These are phyloP conservation scores for Hemerocallis citrina DNA, from an alignment of 106 monocot genomes.

Conservation along the genomic window DNA sequence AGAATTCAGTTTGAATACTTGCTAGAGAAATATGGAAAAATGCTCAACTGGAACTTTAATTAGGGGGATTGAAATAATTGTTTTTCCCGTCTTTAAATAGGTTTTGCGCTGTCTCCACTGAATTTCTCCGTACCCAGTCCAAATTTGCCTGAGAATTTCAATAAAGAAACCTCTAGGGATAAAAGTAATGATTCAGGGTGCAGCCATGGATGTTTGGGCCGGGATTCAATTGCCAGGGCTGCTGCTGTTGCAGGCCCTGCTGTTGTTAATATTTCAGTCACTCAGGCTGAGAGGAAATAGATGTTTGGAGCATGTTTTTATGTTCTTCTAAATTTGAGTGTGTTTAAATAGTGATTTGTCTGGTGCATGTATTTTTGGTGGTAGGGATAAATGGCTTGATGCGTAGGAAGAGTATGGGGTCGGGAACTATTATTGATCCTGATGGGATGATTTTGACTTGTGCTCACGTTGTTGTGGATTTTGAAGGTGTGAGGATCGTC, in stretches of 20 bases:
- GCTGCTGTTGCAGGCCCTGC: conserved; percentile 67
- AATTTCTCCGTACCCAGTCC: conserved; percentile 5
- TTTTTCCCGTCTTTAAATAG: not conserved
- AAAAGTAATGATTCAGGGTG: conserved; percentile 20
- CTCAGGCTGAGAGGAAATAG: conserved; percentile 23
- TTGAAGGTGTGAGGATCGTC: conserved; percentile 28
- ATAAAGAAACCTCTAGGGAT: conserved; percentile 12
- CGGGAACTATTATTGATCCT: conserved; percentile 87
- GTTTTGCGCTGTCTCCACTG: not conserved
- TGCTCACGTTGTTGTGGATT: conserved; percentile 76
- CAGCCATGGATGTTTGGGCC: conserved; percentile 41
- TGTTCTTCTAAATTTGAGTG: not conserved
- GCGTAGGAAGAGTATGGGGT: conserved; percentile 69
- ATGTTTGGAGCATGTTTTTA: not conserved
- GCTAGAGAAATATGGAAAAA: too few relatives aligned
- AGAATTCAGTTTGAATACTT: too few relatives aligned
- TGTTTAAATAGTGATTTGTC: not conserved
- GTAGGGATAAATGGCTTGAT: conserved; percentile 45
- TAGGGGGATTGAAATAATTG: too few relatives aligned
- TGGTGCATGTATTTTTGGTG: not conserved
- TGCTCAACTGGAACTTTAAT: too few relatives aligned
- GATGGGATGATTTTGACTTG: conserved; percentile 94
- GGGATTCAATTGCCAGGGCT: conserved; percentile 58
- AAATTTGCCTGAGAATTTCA: not conserved
- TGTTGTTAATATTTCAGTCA: conserved; percentile 68